Base-by-base conservation (phyloP, 1,284 basidiomycete species). In the Pisolithus thermaeus region DNA sequence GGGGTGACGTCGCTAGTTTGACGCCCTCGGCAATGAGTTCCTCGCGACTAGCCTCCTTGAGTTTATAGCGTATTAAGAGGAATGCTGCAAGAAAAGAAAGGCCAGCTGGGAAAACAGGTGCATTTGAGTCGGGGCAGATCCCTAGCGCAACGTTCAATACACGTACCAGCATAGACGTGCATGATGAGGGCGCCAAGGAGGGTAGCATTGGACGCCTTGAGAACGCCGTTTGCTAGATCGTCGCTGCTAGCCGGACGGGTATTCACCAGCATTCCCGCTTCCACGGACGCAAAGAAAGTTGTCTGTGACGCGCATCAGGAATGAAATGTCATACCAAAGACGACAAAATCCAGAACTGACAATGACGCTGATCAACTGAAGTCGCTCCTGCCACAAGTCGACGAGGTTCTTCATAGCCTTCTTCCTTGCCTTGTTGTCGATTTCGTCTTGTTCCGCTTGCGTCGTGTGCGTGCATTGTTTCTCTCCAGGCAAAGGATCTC, bases 271-370 rank as follows among this genome's bases (percentile, higher is more conserved):
- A 78, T 65, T 1, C 64, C 65, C 1, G 75, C 73, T 61, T 79
- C 77, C 9, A 73, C 75, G 0, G 76, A 74, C 7, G 77, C 78
- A 58, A 80, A 79, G 65, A 81, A 81, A 3, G 78, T 79, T 1
- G 78, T 36, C 44, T 46, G 5, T 35, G 32, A 35, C 2, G 11
- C 30, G 9, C 18, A 27, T 46, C 28, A 36, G 78, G 77, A 79
- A 55, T 35, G 16, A 2, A 23, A 47, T 28, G 32, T 32, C 27
- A 44, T 49, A 32, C 32, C 4, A 4, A 43, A 38, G 5, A 40
- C 32, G 38, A 18, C n/a, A 16, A 20, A 12, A 1, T 50, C 18
- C 23, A 4, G 32, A 27, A 27, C 76, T 55, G 43, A 79, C 78
- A 44, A 79, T 77, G n/a, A 79, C 70, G 51, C 70, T 74, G 59